Base-by-base conservation (phyloP, 176 grass and related monocot genomes). In the Oryza punctata region DNA sequence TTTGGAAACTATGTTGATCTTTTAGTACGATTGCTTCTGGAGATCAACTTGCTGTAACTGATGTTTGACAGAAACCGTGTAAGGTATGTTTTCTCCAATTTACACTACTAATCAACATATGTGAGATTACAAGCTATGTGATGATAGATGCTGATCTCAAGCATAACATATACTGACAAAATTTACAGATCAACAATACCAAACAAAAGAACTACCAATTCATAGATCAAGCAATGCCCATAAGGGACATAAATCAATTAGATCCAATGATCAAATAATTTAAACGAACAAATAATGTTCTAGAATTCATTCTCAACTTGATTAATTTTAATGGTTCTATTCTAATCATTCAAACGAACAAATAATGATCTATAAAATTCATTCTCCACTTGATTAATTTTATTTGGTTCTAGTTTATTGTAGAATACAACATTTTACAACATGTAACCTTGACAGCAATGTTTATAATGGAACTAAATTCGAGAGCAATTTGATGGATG, bases 371-470 rank as follows among this genome's bases (percentile, higher is more conserved):
- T 9, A 9, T 40, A 35, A 35, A 40, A 40, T 40, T 9, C 37
- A 40, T 40, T 40, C 6, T 9, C 7, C 37, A 40, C 37, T 40
- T 16, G 23, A 15, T 72, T 28, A 43, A 52, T 6, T 79, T 88
- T 68, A 79, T 84, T 84, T 16, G 10, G 69, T 15, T 65, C 68
- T 79, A 84, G 43, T 54, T 61, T 61, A 41, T 59, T 59, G 21
- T 59, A 70, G 79, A 57, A 60, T 73, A 83, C 44, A 88, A 30
- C 21, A 88, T 77, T 72, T 72, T 79, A 79, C 81, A 88, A 67
- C 75, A 79, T 75, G 27, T 29, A 78, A 67, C 18, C 74, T 73
- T 79, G 63, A 63, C 5, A 69, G 14, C 21, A 74, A 46, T 24
- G 9, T 50, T 25, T 67, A 26, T 40, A 72, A 78, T 9, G 35